Base-by-base conservation (phyloP, 2,329 filamentous ascomycete genomes). In the Ploettnerulaceae sp. region DNA sequence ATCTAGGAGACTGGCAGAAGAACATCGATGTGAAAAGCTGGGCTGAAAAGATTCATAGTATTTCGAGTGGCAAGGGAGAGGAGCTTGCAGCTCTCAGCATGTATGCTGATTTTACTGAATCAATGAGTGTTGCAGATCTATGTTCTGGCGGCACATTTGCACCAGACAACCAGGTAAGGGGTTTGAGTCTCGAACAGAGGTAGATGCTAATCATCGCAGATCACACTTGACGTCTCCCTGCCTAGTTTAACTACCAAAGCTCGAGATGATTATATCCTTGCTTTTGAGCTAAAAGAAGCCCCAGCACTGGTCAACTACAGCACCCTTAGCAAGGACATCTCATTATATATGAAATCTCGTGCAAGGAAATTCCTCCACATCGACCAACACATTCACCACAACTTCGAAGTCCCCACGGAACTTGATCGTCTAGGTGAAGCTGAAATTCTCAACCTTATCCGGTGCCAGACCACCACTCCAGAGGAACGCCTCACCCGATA, bases 91-190 rank as follows among this genome's bases (percentile, higher is more conserved):
- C 67, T 11, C 64, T 89, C 1, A 64, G 68, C 17, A 68, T 69
- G 3, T 75, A 81, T 38, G 76, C 77, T 14, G 61, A 66, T 1
- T 77, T 82, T 51, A 68, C 73, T 8, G 77, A 81, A 7, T 66
- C 72, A 1, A 70, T 86, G 65, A 89, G 87, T 61, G 74, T 75
- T 29, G 75, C 79, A 15, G 86, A 93, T 63, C 48, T 83, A 2
- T 77, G 72, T 58, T 60, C 62, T 21, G 48, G 49, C 21, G 41
- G 46, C 3, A 48, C 52, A 17, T 62, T 63, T 50, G 57, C 54
- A 14, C 21, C 44, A 38, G 51, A 57, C 7, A 52, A 60, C 18
- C 43, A 60, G 45, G 60, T 61, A 55, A 47, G 51, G 28, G 33
- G 2, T 28, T 14, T 7, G 17, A 11, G 11, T 7, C 40, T 2